Conservation (phyloP, 768 basidiomycete genomes). For the Pholiota microspora region DNA sequence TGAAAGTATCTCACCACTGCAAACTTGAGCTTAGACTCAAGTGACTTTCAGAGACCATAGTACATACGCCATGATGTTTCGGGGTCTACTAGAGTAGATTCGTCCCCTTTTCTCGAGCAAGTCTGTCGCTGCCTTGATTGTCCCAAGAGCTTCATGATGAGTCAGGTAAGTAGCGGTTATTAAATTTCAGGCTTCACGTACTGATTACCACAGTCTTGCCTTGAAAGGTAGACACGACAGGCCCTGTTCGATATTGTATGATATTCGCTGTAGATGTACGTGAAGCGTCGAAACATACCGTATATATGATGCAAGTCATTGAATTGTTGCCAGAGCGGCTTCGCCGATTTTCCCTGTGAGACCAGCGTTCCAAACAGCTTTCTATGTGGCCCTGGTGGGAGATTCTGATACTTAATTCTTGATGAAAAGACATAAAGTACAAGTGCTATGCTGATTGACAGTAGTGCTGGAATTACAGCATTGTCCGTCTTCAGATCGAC, state of each 20-base stretch:
- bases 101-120: slow-evolving; percentile 30
- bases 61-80: slow-evolving; percentile 28
- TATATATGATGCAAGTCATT: background rate
- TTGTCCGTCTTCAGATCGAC: background rate
- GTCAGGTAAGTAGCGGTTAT: too few species aligned
- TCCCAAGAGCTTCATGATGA: slow-evolving; percentile 17
- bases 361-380: background rate
- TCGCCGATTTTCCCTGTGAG: background rate
- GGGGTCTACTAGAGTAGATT: slow-evolving; percentile 33
- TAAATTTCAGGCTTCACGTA: too few species aligned
- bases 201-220: slow-evolving; percentile 13
- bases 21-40: background rate
- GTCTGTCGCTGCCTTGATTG: slow-evolving; percentile 27
- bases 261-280: background rate
- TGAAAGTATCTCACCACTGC: slow-evolving; percentile 29
- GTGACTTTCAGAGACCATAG: background rate
- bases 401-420: background rate
- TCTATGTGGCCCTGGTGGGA: background rate
- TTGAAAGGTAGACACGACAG: slow-evolving; percentile 15
- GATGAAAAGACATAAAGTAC: background rate
- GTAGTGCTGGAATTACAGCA: background rate
- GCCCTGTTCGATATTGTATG: slow-evolving; percentile 1
- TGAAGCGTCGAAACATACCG: background rate
- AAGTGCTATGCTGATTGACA: background rate
- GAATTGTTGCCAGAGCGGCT: background rate